Conservation (phyloP, 2,329 filamentous ascomycete species). For the Aspergillus sclerotialis region DNA sequence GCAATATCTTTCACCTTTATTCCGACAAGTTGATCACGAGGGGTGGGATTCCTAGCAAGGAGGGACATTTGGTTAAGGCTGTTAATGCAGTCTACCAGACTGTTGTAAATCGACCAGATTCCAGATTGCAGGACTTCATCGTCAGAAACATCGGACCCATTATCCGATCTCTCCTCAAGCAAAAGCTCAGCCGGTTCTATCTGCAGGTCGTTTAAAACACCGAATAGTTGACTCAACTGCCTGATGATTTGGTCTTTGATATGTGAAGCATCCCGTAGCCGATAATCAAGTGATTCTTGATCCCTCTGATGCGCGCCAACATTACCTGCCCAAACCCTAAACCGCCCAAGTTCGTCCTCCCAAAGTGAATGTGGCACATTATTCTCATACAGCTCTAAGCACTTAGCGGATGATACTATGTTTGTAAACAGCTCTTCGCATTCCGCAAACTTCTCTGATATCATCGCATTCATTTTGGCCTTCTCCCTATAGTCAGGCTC, state of each 20-base stretch:
- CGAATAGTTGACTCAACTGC: slow-evolving; percentile 10
- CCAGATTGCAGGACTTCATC: slow-evolving; percentile 7
- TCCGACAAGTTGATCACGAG: background rate
- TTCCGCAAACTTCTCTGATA: background rate
- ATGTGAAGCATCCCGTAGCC: slow-evolving; percentile 16
- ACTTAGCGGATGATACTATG: background rate
- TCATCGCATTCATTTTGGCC: too few relatives aligned
- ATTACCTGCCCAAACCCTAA: slow-evolving; percentile 18
- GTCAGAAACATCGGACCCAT: slow-evolving; percentile 1
- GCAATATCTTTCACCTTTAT: background rate
- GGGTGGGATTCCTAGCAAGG: background rate
- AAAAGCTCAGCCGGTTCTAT: background rate
- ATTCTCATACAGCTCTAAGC: background rate
- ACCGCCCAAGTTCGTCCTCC: slow-evolving; percentile 8
- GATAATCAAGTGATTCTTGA: slow-evolving; percentile 17
- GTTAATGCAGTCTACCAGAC: slow-evolving; percentile 16
- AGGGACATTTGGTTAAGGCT: slow-evolving; percentile 5
- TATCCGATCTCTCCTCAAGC: background rate
- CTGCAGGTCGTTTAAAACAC: slow-evolving; percentile 4
- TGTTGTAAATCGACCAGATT: slow-evolving; percentile 7
- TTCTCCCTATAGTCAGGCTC: too few relatives aligned
- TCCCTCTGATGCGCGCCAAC: slow-evolving; percentile 20
- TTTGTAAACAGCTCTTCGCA: background rate
- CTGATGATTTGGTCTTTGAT: slow-evolving; percentile 4
- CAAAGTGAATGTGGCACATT: background rate